phyloP scores from a whole-genome alignment of 1,284 basidiomycete genomes.

The Rhodofomes roseus region DNA sequence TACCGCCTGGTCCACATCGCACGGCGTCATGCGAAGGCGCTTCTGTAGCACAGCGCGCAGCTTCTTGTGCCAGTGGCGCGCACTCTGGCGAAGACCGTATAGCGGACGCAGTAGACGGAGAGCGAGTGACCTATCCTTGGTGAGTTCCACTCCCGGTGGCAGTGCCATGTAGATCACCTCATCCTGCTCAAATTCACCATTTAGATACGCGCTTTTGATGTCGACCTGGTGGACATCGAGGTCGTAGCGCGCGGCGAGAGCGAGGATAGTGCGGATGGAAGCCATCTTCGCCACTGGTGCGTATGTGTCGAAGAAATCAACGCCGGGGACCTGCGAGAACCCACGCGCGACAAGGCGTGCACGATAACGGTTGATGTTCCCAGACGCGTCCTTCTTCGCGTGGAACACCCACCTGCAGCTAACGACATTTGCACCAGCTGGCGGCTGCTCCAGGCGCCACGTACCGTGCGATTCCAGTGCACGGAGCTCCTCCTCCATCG shows the following conservation, averaged over 20 bases:
- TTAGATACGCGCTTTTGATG: constrained; percentile 30
- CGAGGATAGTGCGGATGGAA: constrained; percentile 26
- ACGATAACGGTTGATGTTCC: constrained; percentile 25
- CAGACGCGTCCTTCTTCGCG: constrained; percentile 29
- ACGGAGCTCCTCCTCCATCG: not conserved
- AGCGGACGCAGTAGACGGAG: constrained; percentile 16
- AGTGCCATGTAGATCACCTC: constrained; percentile 26
- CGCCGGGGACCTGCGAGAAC: constrained; percentile 31
- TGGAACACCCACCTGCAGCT: constrained; percentile 29
- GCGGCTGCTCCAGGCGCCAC: constrained; percentile 11
- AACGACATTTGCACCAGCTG: constrained; percentile 19
- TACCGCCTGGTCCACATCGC: constrained; percentile 17
- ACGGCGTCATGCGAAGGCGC: constrained; percentile 7
- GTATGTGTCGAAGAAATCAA: constrained; percentile 35
- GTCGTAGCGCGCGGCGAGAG: constrained; percentile 25
- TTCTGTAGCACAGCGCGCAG: constrained; percentile 5
- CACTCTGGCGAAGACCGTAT: constrained; percentile 25
- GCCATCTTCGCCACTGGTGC: constrained; percentile 28
- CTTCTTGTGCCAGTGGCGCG: constrained; percentile 13
- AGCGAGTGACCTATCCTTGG: constrained; percentile 1
- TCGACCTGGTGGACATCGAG: constrained; percentile 31
- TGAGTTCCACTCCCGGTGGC: constrained; percentile 13
- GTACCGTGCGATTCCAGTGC: not conserved
- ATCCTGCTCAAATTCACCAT: constrained; percentile 19
- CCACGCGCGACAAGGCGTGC: constrained; percentile 36